Evolutionary conservation across 2,329 filamentous ascomycete genomes (phyloP), one percentile per base, ranked within the genome.

Genomic region (Aspergillus clavatus): DNA sequence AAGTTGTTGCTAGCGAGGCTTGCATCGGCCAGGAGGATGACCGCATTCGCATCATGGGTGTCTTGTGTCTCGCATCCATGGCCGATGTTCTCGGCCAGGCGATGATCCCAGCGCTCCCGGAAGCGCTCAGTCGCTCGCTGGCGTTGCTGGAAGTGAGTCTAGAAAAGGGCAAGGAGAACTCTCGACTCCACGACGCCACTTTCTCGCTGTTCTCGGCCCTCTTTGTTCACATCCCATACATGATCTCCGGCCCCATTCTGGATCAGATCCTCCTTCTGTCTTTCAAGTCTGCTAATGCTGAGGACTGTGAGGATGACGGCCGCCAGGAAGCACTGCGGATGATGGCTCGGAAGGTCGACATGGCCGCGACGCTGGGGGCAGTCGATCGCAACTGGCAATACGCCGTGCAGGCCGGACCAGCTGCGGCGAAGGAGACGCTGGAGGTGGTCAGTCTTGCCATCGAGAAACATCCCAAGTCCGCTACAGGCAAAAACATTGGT

Each of bases 41-140:
- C 53, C 80, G 81, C 21, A 79, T 96, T 38, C 84, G 84, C 31
- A 78, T 91, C 48, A 86, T 94, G 74, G 87, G 89, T n/a, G 72
- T 96, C 37, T 73, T 96, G 39, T 96, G 89, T 62, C 77, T 98
- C 46, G 86, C 91, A 3, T 95, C 89, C 1, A 81, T 95, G 57
- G 83, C 95, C 3, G 89, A 95, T 56, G 89, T 95, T 7, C 74
- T 97, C 29, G 84, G 86, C 47, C 89, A 95, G 53, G 85, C 84
- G 10, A 86, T 95, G 48, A 85, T 97, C 16, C 86, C 89, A 0
- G 77, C 96, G 0, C 73, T 97, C 16, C 89, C 91, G 0, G 76
- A 76, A 19, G 83, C 89, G 0, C 79, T 96, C 31, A 82, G 84
- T 0, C 83, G 80, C 51, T 79, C 85, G 0, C 76, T 96, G 36